These are phyloP conservation scores for Arabidopsis arenosa DNA, from an alignment of 345 rosid genomes.

Conservation along the genomic window DNA sequence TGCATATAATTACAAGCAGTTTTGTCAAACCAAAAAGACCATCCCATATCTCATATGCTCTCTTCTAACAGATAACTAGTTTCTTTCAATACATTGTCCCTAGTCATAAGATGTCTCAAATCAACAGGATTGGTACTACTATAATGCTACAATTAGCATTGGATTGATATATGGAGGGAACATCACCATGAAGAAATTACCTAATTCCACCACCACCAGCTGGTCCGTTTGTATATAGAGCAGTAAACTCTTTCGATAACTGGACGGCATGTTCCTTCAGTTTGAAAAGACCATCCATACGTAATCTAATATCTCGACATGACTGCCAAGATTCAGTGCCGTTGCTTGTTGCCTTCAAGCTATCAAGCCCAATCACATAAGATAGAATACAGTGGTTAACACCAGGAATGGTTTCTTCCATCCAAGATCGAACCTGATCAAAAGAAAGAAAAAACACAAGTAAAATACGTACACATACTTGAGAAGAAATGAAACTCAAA, in stretches of 20 bases:
- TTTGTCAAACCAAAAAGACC: conserved; percentile 22
- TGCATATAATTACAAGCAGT: conserved; percentile 51
- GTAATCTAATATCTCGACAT: conserved; percentile 67
- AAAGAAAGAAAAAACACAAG: neutral
- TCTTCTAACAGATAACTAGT: neutral
- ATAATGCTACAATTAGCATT: conserved; percentile 14
- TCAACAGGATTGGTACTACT: conserved; percentile 21
- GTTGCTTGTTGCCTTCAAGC: conserved; percentile 65
- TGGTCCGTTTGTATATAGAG: conserved; percentile 94
- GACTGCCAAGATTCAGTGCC: conserved; percentile 42
- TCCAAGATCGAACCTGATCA: conserved; percentile 83
- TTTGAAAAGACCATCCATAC: conserved; percentile 85
- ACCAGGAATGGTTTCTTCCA: conserved; percentile 82
- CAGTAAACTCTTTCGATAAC: conserved; percentile 69
- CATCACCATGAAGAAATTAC: conserved; percentile 47
- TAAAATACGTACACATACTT: neutral
- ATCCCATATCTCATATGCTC: conserved; percentile 2
- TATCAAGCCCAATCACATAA: conserved; percentile 82
- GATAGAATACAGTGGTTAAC: conserved; percentile 54
- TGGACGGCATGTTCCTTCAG: conserved; percentile 70
- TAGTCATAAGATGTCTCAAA: conserved; percentile 13
- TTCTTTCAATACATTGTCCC: conserved; percentile 4
- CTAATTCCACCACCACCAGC: conserved; percentile 98
- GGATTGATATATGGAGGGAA: conserved; percentile 18
- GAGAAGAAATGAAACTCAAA: neutral